phyloP scores from a whole-genome alignment of 805 yeast genomes.

The Saccharomycopsis capsularis region DNA sequence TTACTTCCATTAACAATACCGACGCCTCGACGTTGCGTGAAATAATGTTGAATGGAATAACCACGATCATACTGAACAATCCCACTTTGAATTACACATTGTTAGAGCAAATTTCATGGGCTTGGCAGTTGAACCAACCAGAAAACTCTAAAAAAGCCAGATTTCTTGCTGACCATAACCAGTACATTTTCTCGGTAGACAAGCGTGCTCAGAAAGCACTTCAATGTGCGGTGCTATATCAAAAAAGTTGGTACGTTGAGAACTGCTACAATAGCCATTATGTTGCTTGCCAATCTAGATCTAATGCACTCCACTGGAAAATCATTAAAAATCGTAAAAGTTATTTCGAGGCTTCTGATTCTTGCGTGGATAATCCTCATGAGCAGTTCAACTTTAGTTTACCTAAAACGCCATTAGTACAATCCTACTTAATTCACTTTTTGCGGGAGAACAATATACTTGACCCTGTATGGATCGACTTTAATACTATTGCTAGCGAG shows the following conservation, averaged over 20 bases:
- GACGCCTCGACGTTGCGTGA: not conserved
- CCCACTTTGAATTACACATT: not conserved
- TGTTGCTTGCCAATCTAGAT: slow-evolving; percentile 48
- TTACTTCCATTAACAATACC: not conserved
- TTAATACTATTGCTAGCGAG: slow-evolving; percentile 66
- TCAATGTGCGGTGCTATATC: slow-evolving; percentile 16
- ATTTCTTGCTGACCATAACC: not conserved
- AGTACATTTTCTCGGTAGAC: not conserved
- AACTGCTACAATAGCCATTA: slow-evolving; percentile 53
- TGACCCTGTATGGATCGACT: slow-evolving; percentile 64
- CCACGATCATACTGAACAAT: not conserved
- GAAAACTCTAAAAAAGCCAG: not conserved
- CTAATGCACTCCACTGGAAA: slow-evolving; percentile 36
- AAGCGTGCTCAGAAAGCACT: slow-evolving; percentile 7
- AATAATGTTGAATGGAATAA: slow-evolving; percentile 7
- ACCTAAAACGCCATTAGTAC: slow-evolving; percentile 47
- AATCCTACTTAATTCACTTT: slow-evolving; percentile 25
- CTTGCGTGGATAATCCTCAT: slow-evolving; percentile 34
- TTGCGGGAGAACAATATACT: slow-evolving; percentile 24
- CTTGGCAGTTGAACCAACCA: slow-evolving; percentile 17
- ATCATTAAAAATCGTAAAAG: slow-evolving; percentile 27
- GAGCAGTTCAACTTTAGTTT: slow-evolving; percentile 36
- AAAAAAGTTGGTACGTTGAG: slow-evolving; percentile 52
- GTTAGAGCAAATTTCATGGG: slow-evolving; percentile 10
- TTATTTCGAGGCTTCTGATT: slow-evolving; percentile 40